phyloP scores from a whole-genome alignment of 1,284 basidiomycete species.

The Leccinum griseonigrum region DNA sequence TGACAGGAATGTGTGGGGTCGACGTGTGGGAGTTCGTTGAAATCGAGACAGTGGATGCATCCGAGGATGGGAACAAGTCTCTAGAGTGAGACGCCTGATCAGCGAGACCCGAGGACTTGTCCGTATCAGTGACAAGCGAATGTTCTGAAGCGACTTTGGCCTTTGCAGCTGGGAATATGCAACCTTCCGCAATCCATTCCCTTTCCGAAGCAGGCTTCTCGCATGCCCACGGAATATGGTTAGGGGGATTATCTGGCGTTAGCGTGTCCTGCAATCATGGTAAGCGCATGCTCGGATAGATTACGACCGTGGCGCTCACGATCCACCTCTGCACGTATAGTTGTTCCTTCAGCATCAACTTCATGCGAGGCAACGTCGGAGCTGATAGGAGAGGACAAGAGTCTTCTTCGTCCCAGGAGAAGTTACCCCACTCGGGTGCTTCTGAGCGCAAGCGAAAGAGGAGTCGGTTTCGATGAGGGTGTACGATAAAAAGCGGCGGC shows the following conservation, averaged over 20 bases:
- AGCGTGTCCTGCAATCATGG: conserved; percentile 30
- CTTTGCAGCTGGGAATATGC: conserved; percentile 42
- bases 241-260: conserved; percentile 35
- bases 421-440: conserved; percentile 24
- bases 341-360: conserved; percentile 47
- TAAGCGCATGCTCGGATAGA: conserved; percentile 7
- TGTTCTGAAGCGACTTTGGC: conserved; percentile 27
- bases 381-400: conserved; percentile 33
- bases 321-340: conserved; percentile 51
- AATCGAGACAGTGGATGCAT: conserved; percentile 1
- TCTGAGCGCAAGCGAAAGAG: conserved; percentile 25
- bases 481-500: conserved; percentile 27
- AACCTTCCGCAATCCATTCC: conserved; percentile 53
- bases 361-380: conserved; percentile 54
- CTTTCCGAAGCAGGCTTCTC: conserved; percentile 29
- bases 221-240: conserved; percentile 46
- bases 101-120: neutral
- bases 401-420: conserved; percentile 18
- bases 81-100: conserved; percentile 3
- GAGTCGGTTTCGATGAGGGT: conserved; percentile 27
- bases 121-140: neutral
- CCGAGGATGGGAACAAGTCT: conserved; percentile 1
- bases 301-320: conserved; percentile 37
- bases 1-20: neutral
- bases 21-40: conserved; percentile 4